Evolutionary conservation across 2,329 filamentous ascomycete species (phyloP), one percentile per base, ranked within the genome.

Genomic region (Bisporella sp.): DNA sequence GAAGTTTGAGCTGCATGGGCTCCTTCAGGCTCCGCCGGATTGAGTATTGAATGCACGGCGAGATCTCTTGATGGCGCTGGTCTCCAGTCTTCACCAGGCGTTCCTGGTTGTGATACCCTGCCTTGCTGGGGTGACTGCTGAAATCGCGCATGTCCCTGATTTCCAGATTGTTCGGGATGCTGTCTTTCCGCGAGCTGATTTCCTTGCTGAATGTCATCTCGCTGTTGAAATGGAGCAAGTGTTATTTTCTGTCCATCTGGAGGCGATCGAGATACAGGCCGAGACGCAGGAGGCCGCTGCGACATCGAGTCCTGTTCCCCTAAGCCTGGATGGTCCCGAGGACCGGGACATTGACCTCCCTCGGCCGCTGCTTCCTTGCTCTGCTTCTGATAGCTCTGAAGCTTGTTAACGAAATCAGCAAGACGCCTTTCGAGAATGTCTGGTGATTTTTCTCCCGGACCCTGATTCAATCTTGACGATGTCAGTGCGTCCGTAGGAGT

Each of bases 241-340:
- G 58, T 57, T 47, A 64, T 59, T 53, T 57, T 62, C 55, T 62
- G 60, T 58, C 58, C 60, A 59, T 65, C 64, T 56, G 60, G 43
- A 55, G 64, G 58, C 57, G 64, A 65, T 53, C 71, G 75, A 69
- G 77, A 76, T 66, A 71, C 68, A 73, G 77, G 73, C 66, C 69
- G 73, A 76, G 76, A 71, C 69, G 71, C 72, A 74, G 74, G 68
- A 63, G 73, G 75, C 71, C 73, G 76, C 73, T 81, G 77, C 72
- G 79, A 82, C 81, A 84, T 84, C 72, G 78, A 76, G 72, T 71
- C 71, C 75, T 74, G 73, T 69, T 78, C 77, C 73, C 77, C 76
- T 74, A 68, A 71, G 67, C 69, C 67, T 69, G 69, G 69, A 65
- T 70, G 69, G 69, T 70, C 72, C 68, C 68, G 68, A 69, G 69